Conservation (phyloP, 2,329 filamentous ascomycete genomes). For the Endoconidiophora polonica region DNA sequence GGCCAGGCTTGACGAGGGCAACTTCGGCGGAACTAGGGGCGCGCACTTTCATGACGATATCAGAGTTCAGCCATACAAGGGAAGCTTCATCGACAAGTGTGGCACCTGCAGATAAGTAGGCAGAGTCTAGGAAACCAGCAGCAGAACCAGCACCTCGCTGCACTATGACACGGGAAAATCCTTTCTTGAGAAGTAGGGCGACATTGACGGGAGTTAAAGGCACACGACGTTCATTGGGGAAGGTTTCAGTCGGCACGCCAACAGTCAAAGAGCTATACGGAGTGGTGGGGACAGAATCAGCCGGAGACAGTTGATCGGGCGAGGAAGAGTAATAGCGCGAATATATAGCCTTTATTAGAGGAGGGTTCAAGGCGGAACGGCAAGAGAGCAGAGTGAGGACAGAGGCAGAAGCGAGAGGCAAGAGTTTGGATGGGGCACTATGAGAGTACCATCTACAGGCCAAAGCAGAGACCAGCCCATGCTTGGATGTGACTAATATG, state of each 20-base stretch:
- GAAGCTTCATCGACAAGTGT: slow-evolving; percentile 52
- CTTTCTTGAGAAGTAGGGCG: slow-evolving; percentile 67
- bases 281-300: slow-evolving; percentile 26
- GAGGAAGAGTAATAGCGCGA: too few relatives aligned
- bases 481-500: too few relatives aligned
- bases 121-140: slow-evolving; percentile 62
- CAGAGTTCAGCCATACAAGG: slow-evolving; percentile 54
- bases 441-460: slow-evolving; percentile 22
- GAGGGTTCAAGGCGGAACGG: too few relatives aligned
- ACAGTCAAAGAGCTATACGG: slow-evolving; percentile 61
- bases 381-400: too few relatives aligned
- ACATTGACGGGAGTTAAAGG: slow-evolving; percentile 76
- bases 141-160: slow-evolving; percentile 64
- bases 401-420: slow-evolving; percentile 11
- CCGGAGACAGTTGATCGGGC: neutral
- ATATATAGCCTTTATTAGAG: too few relatives aligned
- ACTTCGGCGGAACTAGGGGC: slow-evolving; percentile 56
- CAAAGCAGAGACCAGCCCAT: too few relatives aligned
- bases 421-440: slow-evolving; percentile 14
- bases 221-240: slow-evolving; percentile 62
- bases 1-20: slow-evolving; percentile 46
- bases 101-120: slow-evolving; percentile 63
- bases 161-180: slow-evolving; percentile 59
- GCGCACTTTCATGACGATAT: slow-evolving; percentile 75
- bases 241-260: slow-evolving; percentile 67